Percentiles rank a stretch among this genome's conserved stretches.
Conservation (phyloP, 805 yeast genomes). For the Zygotorulaspora chibaensis region DNA sequence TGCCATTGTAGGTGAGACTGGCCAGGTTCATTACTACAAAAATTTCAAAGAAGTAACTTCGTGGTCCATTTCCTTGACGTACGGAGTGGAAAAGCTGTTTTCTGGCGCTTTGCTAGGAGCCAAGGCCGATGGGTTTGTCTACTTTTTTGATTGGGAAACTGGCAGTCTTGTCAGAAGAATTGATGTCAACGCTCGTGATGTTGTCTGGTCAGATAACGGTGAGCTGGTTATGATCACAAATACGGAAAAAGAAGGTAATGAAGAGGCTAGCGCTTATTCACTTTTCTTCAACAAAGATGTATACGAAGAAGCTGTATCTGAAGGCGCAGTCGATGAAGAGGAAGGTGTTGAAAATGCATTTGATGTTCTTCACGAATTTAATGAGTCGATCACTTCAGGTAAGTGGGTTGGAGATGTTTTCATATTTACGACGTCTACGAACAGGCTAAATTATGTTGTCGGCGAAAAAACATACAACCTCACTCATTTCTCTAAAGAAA, state of each 20-base stretch:
- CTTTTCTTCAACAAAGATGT: constrained; percentile 66
- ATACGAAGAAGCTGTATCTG: constrained; percentile 57
- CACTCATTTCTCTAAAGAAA: constrained; percentile 85
- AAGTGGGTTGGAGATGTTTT: constrained; percentile 98
- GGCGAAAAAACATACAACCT: constrained; percentile 91
- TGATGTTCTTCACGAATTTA: constrained; percentile 76
- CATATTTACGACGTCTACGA: constrained; percentile 79
- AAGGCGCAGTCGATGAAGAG: constrained; percentile 60
- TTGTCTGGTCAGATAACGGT: constrained; percentile 92
- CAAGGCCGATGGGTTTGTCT: constrained; percentile 76
- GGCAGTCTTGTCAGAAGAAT: constrained; percentile 82
- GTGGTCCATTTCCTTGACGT: constrained; percentile 59
- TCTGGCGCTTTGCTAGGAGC: constrained; percentile 89
- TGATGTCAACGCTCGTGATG: constrained; percentile 76
- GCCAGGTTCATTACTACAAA: constrained; percentile 65
- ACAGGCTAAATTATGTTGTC: constrained; percentile 88
- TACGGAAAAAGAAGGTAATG: constrained; percentile 40
- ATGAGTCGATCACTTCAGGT: constrained; percentile 80
- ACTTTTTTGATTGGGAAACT: constrained; percentile 91
- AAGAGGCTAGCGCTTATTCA: constrained; percentile 60
- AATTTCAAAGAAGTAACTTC: constrained; percentile 77
- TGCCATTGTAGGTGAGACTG: constrained; percentile 71
- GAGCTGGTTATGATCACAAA: constrained; percentile 76
- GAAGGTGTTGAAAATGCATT: constrained; percentile 88
- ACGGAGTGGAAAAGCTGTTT: constrained; percentile 72